Conservation (phyloP, 2,329 filamentous ascomycete species). For the Monosporascus cannonballus region DNA sequence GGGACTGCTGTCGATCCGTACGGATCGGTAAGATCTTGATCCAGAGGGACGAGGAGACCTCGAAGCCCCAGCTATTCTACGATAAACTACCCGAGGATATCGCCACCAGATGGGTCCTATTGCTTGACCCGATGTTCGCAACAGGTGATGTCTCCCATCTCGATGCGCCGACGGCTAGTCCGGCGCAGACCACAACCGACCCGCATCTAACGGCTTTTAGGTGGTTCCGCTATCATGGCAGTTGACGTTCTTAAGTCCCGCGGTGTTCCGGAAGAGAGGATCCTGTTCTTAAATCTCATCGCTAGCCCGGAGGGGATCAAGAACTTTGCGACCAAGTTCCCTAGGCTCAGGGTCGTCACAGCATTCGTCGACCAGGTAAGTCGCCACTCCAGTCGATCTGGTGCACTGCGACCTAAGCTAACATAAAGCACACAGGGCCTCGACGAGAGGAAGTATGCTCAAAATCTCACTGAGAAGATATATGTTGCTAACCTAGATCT, state of each 20-base stretch:
- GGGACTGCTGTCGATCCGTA: conserved; percentile 96
- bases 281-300: conserved; percentile 94
- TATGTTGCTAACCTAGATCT: conserved; percentile 30
- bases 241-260: conserved; percentile 86
- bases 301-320: conserved; percentile 91
- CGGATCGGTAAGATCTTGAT: conserved; percentile 98
- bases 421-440: conserved; percentile 54
- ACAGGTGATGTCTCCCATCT: conserved; percentile 56
- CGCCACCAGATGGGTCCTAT: conserved; percentile 81
- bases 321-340: conserved; percentile 84
- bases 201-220: conserved; percentile 35
- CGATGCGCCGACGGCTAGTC: conserved; percentile 1
- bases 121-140: conserved; percentile 98
- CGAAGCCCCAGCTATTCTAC: conserved; percentile 89
- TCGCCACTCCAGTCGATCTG: neutral
- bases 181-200: conserved; percentile 7
- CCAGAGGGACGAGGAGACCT: conserved; percentile 92
- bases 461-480: conserved; percentile 1
- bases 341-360: conserved; percentile 84
- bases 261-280: conserved; percentile 90
- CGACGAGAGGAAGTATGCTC: conserved; percentile 87
- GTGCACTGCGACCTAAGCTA: conserved; percentile 9
- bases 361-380: conserved; percentile 81
- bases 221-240: conserved; percentile 93
- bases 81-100: conserved; percentile 97